phyloP scores from a whole-genome alignment of 257 asterid species.

The Solanum paucissectum region DNA sequence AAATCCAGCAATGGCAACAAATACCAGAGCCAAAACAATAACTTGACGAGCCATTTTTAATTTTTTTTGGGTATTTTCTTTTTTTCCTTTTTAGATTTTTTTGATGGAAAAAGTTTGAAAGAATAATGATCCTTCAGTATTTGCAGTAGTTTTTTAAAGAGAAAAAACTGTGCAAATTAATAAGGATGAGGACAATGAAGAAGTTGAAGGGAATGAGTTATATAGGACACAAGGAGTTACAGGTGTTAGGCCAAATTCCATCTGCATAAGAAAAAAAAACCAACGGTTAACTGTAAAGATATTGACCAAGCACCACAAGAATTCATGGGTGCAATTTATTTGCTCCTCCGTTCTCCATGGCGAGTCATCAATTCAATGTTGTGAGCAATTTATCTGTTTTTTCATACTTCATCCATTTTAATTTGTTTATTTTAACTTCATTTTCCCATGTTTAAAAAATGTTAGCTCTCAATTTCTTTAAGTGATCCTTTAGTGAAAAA shows the following conservation, averaged over 20 bases:
- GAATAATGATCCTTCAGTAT: constrained; percentile 21
- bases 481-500: no score
- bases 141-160: constrained; percentile 25
- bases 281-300: background rate
- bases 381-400: background rate
- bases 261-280: background rate
- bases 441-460: no score
- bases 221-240: constrained; percentile 13
- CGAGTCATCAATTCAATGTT: background rate
- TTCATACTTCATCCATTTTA: no score
- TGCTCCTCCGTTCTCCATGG: background rate
- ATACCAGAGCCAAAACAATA: constrained; percentile 30
- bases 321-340: background rate
- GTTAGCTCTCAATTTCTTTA: background rate
- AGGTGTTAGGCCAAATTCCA: background rate
- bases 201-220: constrained; percentile 2
- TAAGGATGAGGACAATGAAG: constrained; percentile 16
- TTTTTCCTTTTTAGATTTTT: background rate
- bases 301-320: background rate
- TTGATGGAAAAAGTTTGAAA: background rate
- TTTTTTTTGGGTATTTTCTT: background rate
- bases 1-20: constrained; percentile 34
- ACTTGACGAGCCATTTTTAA: constrained; percentile 50
- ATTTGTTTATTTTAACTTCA: no score
- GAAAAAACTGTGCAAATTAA: constrained; percentile 31